Base-by-base conservation (phyloP, 495 filamentous ascomycete species). In the Acidomyces sp. region DNA sequence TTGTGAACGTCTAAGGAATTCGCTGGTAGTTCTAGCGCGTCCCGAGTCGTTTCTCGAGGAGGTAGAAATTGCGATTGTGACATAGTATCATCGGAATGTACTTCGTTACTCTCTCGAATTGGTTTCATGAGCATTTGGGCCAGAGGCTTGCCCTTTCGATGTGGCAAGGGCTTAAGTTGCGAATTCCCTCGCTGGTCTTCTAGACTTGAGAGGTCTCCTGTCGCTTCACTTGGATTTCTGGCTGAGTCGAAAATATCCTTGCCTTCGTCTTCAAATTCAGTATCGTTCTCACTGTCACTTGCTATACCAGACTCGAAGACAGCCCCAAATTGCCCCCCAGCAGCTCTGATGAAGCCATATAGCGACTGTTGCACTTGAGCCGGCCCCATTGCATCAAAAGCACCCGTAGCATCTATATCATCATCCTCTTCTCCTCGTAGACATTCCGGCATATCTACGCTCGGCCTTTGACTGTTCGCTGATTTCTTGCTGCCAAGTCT, bases 271-370 rank as follows among this genome's bases (percentile, higher is more conserved):
- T 54, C 47, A 19, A 32, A 32, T 32, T 48, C 36, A 25, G 31
- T 34, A 42, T 54, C 46, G 19, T 40, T 42, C 29, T 55, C 44
- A 12, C 71, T 77, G 24, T 83, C 79, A 40, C 85, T 86, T 43
- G 88, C 87, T 41, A 82, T 87, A 28, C 74, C 73, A 21, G 76
- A 79, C 48, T 90, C 82, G 55, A 93, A 90, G 24, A 81, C 71
- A 37, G 79, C 70, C 56, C 79, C 75, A 55, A 88, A 83, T 55
- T 88, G 79, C 16, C 77, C 77, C 38, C 82, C 83, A 4, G 85
- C 85, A n/a, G 84, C 81, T 12, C 87, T 83, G 45, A 97, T 87
- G 61, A 97, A 71, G 37, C 85, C 86, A 60, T 95, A 93, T 37
- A 97, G 71, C 35, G 83, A 88, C 62, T 95, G 87, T 60, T 95